phyloP scores from a whole-genome alignment of 2,329 filamentous ascomycete species.

The Aspergillus latus region DNA sequence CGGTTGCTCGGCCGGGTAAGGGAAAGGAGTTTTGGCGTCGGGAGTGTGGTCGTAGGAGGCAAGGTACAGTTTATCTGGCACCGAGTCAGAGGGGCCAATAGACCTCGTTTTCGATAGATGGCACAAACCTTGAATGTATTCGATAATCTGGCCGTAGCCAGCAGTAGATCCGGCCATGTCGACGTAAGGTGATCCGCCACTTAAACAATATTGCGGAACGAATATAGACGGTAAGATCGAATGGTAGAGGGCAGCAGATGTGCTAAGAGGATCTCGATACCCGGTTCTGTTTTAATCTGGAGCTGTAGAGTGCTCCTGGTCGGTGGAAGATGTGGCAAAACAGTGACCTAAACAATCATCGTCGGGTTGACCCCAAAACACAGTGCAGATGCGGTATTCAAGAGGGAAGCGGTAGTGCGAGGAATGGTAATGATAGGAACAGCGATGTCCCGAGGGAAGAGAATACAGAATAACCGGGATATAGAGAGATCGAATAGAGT shows the following conservation, averaged over 20 bases:
- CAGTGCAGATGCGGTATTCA: slow-evolving; percentile 11
- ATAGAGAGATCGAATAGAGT: slow-evolving; percentile 6
- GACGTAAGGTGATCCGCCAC: slow-evolving; percentile 18
- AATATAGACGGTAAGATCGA: slow-evolving; percentile 15
- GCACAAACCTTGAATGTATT: slow-evolving; percentile 83
- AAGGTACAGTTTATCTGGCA: slow-evolving; percentile 84
- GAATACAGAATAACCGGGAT: slow-evolving; percentile 17
- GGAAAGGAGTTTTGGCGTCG: slow-evolving; percentile 78
- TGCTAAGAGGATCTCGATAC: background rate
- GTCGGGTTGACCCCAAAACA: slow-evolving; percentile 21
- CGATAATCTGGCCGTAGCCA: slow-evolving; percentile 84
- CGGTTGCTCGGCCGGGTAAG: slow-evolving; percentile 64
- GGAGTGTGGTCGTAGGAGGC: slow-evolving; percentile 86
- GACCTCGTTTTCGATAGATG: slow-evolving; percentile 30
- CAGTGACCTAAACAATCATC: slow-evolving; percentile 32
- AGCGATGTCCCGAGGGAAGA: slow-evolving; percentile 10
- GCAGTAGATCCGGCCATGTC: slow-evolving; percentile 53
- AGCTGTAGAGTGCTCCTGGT: slow-evolving; percentile 17
- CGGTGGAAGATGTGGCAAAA: slow-evolving; percentile 7
- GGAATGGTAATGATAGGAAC: slow-evolving; percentile 28
- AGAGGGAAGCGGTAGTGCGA: slow-evolving; percentile 13
- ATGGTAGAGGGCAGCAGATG: background rate
- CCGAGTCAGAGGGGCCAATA: slow-evolving; percentile 1
- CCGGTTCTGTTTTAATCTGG: slow-evolving; percentile 11
- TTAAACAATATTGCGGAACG: slow-evolving; percentile 14